Evolutionary conservation across 2,329 filamentous ascomycete species (phyloP).

Genomic region (Sporothrix humicola): DNA sequence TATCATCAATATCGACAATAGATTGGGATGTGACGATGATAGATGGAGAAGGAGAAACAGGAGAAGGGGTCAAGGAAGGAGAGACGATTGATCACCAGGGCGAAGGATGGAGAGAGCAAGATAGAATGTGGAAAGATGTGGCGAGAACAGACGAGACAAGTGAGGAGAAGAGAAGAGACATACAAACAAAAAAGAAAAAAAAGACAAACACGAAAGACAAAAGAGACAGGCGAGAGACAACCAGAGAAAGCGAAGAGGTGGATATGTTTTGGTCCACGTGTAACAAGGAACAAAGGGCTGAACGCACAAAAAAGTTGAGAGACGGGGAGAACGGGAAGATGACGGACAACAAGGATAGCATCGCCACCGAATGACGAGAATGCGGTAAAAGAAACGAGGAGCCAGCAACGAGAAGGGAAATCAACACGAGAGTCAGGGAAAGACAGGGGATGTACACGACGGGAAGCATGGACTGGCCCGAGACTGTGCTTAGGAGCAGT

Average conservation of each 20-base stretch:
- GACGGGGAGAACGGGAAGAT: background rate
- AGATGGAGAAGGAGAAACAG: background rate
- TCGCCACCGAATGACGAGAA: background rate
- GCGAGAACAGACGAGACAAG: background rate
- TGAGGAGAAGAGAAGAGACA: background rate
- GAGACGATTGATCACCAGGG: background rate
- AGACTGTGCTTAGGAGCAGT: background rate
- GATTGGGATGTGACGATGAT: background rate
- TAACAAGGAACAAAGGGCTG: conserved; percentile 7
- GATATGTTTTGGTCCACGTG: conserved; percentile 2
- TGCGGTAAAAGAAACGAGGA: background rate
- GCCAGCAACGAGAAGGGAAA: background rate
- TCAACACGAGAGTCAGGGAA: background rate
- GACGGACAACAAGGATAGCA: background rate
- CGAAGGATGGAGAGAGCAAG: background rate
- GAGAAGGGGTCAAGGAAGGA: background rate
- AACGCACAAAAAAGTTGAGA: background rate
- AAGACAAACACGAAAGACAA: background rate
- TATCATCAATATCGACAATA: background rate
- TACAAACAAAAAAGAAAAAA: background rate
- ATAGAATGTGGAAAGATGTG: background rate
- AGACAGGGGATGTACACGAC: background rate
- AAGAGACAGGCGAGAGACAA: conserved; percentile 14
- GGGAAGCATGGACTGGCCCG: conserved; percentile 8
- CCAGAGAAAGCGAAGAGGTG: conserved; percentile 20